These are phyloP conservation scores for Colletotrichum caudatum DNA, from an alignment of 2,329 filamentous ascomycete species.

Conservation along the genomic window DNA sequence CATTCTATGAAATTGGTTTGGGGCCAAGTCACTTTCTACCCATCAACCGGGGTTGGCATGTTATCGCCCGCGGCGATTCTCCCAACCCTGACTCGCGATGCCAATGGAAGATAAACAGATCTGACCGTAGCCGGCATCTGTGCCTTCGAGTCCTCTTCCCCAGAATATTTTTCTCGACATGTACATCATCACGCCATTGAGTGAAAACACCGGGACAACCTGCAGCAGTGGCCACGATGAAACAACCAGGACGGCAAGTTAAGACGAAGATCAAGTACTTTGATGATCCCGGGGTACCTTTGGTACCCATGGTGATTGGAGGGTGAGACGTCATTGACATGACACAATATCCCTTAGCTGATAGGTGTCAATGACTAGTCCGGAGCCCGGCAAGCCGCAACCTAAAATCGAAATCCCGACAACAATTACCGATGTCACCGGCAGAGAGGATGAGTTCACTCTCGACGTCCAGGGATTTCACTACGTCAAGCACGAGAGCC, in stretches of 20 bases:
- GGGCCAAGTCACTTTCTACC: constrained; percentile 13
- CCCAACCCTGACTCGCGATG: constrained; percentile 32
- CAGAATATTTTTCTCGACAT: too few relatives aligned
- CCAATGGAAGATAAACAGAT: constrained; percentile 19
- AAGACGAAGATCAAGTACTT: constrained; percentile 38
- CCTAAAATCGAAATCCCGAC: constrained; percentile 68
- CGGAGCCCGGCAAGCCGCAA: constrained; percentile 36
- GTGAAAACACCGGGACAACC: not conserved
- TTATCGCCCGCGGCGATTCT: not conserved
- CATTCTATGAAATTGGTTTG: constrained; percentile 7
- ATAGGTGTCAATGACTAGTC: not conserved
- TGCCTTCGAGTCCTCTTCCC: not conserved
- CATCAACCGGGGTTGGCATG: constrained; percentile 26
- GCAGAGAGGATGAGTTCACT: constrained; percentile 75
- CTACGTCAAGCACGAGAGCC: constrained; percentile 61
- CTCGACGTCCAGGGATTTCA: constrained; percentile 68
- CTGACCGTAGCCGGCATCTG: not conserved
- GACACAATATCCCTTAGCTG: not conserved
- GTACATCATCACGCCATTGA: not conserved
- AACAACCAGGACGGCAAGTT: constrained; percentile 26
- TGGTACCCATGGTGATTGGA: constrained; percentile 39
- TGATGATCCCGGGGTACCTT: constrained; percentile 36
- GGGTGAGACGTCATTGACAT: constrained; percentile 15
- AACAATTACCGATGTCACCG: constrained; percentile 67
- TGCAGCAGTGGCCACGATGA: not conserved